A percentile compares a stretch with the other conserved stretches of the same genome.
Conservation (phyloP, 2,329 filamentous ascomycete genomes). For the Xylaria multiplex region DNA sequence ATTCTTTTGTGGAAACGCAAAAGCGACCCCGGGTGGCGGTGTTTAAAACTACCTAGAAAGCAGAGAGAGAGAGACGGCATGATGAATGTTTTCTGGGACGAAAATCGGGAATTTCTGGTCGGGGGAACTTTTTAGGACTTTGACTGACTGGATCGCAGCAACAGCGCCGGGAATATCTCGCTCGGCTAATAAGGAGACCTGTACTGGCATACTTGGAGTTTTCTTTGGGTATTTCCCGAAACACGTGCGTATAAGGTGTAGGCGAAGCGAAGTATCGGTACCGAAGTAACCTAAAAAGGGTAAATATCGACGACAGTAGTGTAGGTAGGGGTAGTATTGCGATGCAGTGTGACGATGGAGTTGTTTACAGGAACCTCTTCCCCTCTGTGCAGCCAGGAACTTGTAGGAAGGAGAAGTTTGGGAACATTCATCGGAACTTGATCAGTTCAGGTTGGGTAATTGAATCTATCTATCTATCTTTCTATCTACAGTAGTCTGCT, state of each 20-base stretch:
- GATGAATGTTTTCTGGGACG: constrained; percentile 1
- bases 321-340: constrained; percentile 12
- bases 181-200: constrained; percentile 45
- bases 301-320: constrained; percentile 9
- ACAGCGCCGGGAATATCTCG: constrained; percentile 48
- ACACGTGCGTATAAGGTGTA: background rate
- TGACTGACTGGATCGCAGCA: constrained; percentile 48
- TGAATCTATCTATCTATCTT: background rate
- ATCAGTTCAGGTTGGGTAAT: constrained; percentile 14
- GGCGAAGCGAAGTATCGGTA: constrained; percentile 13
- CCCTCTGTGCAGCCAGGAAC: background rate
- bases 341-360: constrained; percentile 30
- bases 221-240: background rate
- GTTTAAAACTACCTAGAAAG: background rate
- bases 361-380: background rate
- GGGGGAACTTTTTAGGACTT: background rate
- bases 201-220: constrained; percentile 42
- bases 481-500: too few relatives aligned
- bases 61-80: constrained; percentile 7
- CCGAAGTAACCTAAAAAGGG: constrained; percentile 22
- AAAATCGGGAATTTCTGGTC: constrained; percentile 1
- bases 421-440: constrained; percentile 5
- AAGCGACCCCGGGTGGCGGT: background rate
- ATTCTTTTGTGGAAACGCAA: background rate
- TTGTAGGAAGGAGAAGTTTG: background rate